Evolutionary conservation across 345 rosid genomes (phyloP), one percentile per base, ranked within the genome.

Genomic region (Hypericum androsaemum): DNA sequence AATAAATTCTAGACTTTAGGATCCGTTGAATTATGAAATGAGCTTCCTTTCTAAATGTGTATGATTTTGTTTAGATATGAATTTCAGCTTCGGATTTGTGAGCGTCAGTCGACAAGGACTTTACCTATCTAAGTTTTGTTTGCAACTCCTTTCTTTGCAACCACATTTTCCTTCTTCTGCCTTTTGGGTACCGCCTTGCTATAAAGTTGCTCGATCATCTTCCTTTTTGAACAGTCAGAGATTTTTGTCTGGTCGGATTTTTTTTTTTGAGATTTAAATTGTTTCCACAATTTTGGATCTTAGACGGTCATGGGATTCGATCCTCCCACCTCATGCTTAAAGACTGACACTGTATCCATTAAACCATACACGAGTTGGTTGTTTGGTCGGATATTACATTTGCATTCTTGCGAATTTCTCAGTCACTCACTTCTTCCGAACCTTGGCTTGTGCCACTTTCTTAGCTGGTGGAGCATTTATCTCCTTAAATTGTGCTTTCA

Each of bases 401-500:
- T 15, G 97, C 98, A 76, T 88, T 88, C 83, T 85, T 88, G 17
- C 84, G 82, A 17, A 85, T 78, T 92, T 67, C 74, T 81, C 74
- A 60, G 86, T 83, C 8, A 73, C 71, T 42, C 83, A 70, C 73
- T 88, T 92, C 88, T 88, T 88, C 58, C 96, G 55, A 22, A 88
- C 95, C 64, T 92, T 92, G 54, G 98, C 98, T 69, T 92, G 74
- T 0, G 86, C 95, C 57, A 92, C 97, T 59, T 92, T 92, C 88
- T 92, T 92, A 9, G 97, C 94, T 15, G 97, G 90, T 17, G 95
- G 82, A 32, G 95, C 90, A 55, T 92, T 70, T 32, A 92, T 88
- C 66, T 85, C 98, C 67, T 67, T 92, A 75, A 88, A 85, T 58
- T 81, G 95, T 37, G 97, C 97, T 64, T 59, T 74, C 88, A 88